Evolutionary conservation across 2,329 filamentous ascomycete species (phyloP), one percentile per base, ranked within the genome.

Genomic region (Sarocladium kiliense): DNA sequence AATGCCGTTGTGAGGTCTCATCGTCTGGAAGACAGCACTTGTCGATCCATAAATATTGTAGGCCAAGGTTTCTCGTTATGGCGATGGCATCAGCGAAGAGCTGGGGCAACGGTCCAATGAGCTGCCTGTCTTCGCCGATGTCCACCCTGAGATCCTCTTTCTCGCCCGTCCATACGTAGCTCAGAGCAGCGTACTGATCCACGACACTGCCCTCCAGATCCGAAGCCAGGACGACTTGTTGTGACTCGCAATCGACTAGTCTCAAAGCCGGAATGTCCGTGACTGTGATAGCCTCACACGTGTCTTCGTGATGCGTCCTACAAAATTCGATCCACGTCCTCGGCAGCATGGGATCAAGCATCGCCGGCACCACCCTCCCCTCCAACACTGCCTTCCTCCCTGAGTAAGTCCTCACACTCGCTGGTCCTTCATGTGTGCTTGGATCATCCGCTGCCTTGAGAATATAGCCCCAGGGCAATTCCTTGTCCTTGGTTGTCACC

Each of bases 31-130:
- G 63, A 55, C 71, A 73, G 54, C 67, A 70, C 11, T 63, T 65
- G 53, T 73, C 69, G 7, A 73, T 64, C 69, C 70, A 73, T 32
- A 73, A 61, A 58, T 72, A 72, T 21, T 63, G 68, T 14, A 65
- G 68, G 5, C 68, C 71, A 25, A 73, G 62, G 18, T 61, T 60
- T 27, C 53, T 58, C 14, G 68, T 66, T 4, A 71, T 58, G 2
- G 62, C 54, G 44, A 73, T 64, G 14, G 71, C 67, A 55, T 73
- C 71, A 5, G 60, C 55, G 30, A 53, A 53, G 47, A 51, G 47
- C n/a, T 51, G 27, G 3, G 47, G 47, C 23, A 51, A 12, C 16
- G 18, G 3, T 36, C 16, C 47, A 2, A 11, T n/a, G 3, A 51
- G 47, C 18, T 51, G 26, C 23, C 47, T 53, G 47, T 63, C 59